Conservation (phyloP, 331 rosid genomes). For the Dryas integrifolia region DNA sequence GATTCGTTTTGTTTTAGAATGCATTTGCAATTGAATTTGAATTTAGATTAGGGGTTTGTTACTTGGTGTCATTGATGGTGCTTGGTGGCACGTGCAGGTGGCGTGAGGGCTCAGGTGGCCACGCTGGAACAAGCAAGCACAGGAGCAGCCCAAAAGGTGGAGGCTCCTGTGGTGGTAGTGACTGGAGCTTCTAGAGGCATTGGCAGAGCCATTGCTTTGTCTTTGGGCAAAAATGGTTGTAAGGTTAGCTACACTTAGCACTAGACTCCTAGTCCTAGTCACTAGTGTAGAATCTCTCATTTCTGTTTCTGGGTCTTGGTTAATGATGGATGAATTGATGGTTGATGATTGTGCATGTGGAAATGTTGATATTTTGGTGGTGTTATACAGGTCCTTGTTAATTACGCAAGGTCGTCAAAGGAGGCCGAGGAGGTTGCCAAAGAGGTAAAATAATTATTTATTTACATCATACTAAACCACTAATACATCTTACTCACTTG, state of each 20-base stretch:
- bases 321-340: conserved; percentile 16
- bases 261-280: too few relatives aligned
- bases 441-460: conserved; percentile 51
- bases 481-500: neutral
- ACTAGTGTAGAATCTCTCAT: neutral
- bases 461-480: neutral
- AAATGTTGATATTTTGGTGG: too few relatives aligned
- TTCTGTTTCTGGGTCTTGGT: conserved; percentile 1
- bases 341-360: conserved; percentile 1
- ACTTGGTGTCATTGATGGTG: neutral
- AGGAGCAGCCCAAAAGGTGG: conserved; percentile 35
- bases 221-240: conserved; percentile 57
- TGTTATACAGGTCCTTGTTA: conserved; percentile 66
- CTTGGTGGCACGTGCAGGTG: conserved; percentile 38
- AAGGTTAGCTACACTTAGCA: conserved; percentile 35
- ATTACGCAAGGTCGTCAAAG: conserved; percentile 89
- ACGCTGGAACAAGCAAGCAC: conserved; percentile 42
- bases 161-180: conserved; percentile 52
- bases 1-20: neutral
- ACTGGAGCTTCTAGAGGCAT: conserved; percentile 64
- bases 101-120: conserved; percentile 66
- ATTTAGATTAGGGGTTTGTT: neutral
- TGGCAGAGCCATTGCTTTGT: conserved; percentile 52
- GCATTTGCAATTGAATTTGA: neutral
- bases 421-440: conserved; percentile 95